Conservation (phyloP, 2,329 filamentous ascomycete genomes). For the Neonectria ditissima region DNA sequence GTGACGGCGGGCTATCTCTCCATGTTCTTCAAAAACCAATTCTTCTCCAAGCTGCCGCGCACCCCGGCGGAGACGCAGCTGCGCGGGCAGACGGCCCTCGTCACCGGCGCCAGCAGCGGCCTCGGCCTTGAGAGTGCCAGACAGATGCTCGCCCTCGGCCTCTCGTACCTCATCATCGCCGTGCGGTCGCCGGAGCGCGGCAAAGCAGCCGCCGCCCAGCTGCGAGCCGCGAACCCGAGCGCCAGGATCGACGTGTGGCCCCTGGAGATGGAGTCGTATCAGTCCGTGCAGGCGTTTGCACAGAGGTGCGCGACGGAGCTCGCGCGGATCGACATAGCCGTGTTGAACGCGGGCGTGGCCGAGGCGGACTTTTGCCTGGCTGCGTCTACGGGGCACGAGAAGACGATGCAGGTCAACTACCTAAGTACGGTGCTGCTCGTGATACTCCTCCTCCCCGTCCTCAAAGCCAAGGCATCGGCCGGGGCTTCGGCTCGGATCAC, state of each 20-base stretch:
- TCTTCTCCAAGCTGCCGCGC: background rate
- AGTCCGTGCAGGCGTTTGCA: constrained; percentile 15
- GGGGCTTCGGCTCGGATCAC: constrained; percentile 36
- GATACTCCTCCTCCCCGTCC: constrained; percentile 30
- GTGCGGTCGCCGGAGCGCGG: constrained; percentile 54
- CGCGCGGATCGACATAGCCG: constrained; percentile 11
- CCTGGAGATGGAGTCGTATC: constrained; percentile 22
- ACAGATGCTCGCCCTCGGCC: constrained; percentile 52
- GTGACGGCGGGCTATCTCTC: background rate
- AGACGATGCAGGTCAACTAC: constrained; percentile 41
- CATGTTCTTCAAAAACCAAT: constrained; percentile 3
- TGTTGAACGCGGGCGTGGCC: constrained; percentile 27
- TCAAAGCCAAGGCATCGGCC: constrained; percentile 27
- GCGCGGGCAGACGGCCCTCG: constrained; percentile 54
- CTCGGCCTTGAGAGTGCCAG: constrained; percentile 58
- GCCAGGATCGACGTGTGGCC: constrained; percentile 18
- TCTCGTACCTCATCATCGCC: constrained; percentile 58
- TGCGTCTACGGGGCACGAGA: constrained; percentile 33
- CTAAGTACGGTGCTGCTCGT: constrained; percentile 36
- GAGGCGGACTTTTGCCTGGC: constrained; percentile 8
- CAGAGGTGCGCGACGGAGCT: constrained; percentile 3
- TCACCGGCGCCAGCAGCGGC: constrained; percentile 61
- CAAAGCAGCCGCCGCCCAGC: constrained; percentile 46
- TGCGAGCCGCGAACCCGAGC: constrained; percentile 6
- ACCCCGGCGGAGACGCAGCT: constrained; percentile 33